Conservation (phyloP, 1,284 basidiomycete genomes). For the Stereum hirsutum region DNA sequence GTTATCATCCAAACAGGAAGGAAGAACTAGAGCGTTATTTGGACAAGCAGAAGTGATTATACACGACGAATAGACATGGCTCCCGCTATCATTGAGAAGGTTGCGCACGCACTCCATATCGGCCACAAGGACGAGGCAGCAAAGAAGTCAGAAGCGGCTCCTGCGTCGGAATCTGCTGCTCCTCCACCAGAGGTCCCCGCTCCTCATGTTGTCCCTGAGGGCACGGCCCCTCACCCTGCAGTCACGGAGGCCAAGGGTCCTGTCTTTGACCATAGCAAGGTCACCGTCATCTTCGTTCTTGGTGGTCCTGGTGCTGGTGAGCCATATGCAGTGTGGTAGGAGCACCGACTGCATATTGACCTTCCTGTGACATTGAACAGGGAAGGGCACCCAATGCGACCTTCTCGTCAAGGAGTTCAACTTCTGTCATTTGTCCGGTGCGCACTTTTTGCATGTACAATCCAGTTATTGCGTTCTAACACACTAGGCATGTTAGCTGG, state of each 20-base stretch:
- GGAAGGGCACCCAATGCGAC: slow-evolving; percentile 95
- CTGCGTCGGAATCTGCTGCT: too few species aligned
- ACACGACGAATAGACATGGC: slow-evolving; percentile 20
- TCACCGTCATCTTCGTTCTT: slow-evolving; percentile 92
- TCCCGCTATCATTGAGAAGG: slow-evolving; percentile 40
- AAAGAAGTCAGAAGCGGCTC: slow-evolving; percentile 7
- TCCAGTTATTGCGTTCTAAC: slow-evolving; percentile 6
- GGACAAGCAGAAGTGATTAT: slow-evolving; percentile 9
- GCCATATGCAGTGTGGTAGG: slow-evolving; percentile 9
- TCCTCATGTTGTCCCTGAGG: too few species aligned
- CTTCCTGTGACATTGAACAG: slow-evolving; percentile 28
- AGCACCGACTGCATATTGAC: background rate
- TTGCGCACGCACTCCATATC: slow-evolving; percentile 35
- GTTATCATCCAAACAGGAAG: slow-evolving; percentile 49
- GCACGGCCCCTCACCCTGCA: too few species aligned
- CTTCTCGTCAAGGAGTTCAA: slow-evolving; percentile 82
- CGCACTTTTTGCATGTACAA: slow-evolving; percentile 7
- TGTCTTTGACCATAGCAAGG: slow-evolving; percentile 66
- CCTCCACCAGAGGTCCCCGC: too few species aligned
- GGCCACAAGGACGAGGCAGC: slow-evolving; percentile 12
- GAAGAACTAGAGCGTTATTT: slow-evolving; percentile 21
- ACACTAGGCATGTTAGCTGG: too few species aligned
- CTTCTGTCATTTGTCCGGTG: slow-evolving; percentile 94
- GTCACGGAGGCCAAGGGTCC: too few species aligned
- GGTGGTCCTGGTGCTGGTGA: slow-evolving; percentile 93